phyloP scores from a whole-genome alignment of 1,139 yeast species.

The Pneumocystis wakefieldiae region DNA sequence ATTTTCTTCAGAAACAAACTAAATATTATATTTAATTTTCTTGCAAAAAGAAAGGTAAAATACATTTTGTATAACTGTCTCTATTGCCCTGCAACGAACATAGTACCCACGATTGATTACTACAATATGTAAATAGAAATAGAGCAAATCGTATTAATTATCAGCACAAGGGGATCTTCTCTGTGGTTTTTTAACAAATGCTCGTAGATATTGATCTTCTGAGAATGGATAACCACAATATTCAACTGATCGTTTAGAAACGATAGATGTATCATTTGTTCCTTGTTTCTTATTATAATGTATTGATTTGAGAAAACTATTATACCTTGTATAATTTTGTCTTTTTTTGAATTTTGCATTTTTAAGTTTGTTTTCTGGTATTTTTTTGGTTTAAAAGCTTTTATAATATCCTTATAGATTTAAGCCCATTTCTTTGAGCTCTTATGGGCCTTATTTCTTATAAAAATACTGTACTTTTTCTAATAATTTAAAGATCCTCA shows the following conservation, averaged over 20 bases:
- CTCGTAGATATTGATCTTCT: slow-evolving; percentile 25
- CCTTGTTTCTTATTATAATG: slow-evolving; percentile 33
- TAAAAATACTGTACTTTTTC: too few relatives aligned
- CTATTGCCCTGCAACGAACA: slow-evolving; percentile 62
- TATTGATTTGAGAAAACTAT: not conserved
- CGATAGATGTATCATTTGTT: slow-evolving; percentile 71
- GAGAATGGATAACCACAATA: slow-evolving; percentile 35
- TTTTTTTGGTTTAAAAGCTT: not conserved
- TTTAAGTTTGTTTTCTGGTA: not conserved
- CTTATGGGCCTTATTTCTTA: not conserved
- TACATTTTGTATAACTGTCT: slow-evolving; percentile 36
- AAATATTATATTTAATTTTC: slow-evolving; percentile 14
- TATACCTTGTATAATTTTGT: not conserved
- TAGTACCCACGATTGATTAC: slow-evolving; percentile 75
- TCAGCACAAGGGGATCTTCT: slow-evolving; percentile 34
- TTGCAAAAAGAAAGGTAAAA: slow-evolving; percentile 20
- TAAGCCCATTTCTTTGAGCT: not conserved
- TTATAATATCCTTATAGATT: not conserved
- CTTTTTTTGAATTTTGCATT: not conserved
- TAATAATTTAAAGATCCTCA: too few relatives aligned
- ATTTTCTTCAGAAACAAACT: slow-evolving; percentile 7
- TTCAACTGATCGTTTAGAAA: slow-evolving; percentile 70
- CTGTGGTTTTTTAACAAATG: slow-evolving; percentile 15
- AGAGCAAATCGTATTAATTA: slow-evolving; percentile 45
- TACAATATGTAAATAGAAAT: slow-evolving; percentile 58